Percentiles rank a stretch among this genome's conserved stretches.
These are phyloP conservation scores for Baorangia bicolor DNA, from an alignment of 768 basidiomycete species.

Conservation along the genomic window DNA sequence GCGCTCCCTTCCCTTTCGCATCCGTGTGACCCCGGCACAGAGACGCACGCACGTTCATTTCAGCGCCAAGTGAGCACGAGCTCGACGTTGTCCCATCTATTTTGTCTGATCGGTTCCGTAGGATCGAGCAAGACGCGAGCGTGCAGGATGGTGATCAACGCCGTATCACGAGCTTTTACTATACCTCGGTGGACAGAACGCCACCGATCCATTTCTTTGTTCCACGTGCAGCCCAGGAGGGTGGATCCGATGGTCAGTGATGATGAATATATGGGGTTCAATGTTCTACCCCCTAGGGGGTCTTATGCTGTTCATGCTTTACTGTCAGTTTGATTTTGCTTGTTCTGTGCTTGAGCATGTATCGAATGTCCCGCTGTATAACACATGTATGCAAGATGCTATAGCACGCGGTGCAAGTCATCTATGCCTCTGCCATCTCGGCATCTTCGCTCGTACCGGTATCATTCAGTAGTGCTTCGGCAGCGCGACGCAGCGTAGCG, in stretches of 20 bases:
- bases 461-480: conserved; percentile 53
- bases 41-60: conserved; percentile 34
- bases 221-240: conserved; percentile 10
- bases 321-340: neutral
- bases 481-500: conserved; percentile 53
- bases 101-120: neutral
- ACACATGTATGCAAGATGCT: conserved; percentile 5
- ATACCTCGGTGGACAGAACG: conserved; percentile 31
- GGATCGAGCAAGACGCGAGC: conserved; percentile 25
- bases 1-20: conserved; percentile 39
- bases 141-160: conserved; percentile 20
- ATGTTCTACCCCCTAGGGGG: neutral
- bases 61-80: conserved; percentile 38
- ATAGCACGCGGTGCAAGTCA: neutral
- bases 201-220: conserved; percentile 34
- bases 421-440: conserved; percentile 48
- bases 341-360: neutral
- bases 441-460: conserved; percentile 45
- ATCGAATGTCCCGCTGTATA: neutral
- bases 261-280: neutral
- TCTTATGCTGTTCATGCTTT: neutral
- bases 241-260: conserved; percentile 9
- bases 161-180: conserved; percentile 37
- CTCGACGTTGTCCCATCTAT: neutral
- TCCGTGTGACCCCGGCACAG: conserved; percentile 41